phyloP scores from a whole-genome alignment of 1,284 basidiomycete genomes.

The Lentinula novae-zelandiae region DNA sequence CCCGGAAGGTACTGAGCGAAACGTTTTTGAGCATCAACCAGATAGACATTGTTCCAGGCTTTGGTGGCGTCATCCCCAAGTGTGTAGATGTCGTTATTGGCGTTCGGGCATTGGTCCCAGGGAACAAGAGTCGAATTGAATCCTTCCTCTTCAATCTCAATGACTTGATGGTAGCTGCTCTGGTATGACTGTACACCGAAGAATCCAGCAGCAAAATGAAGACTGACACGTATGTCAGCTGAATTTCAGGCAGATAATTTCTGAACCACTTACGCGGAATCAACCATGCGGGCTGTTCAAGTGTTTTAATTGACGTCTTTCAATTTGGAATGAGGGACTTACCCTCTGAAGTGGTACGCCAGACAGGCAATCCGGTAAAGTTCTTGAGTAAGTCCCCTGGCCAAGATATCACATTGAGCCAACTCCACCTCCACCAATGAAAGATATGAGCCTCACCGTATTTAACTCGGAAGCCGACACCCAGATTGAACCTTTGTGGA shows the following conservation, averaged over 20 bases:
- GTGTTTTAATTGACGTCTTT: neutral
- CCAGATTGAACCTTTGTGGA: constrained; percentile 37
- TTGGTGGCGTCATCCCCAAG: constrained; percentile 27
- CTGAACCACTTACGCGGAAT: constrained; percentile 42
- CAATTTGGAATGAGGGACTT: constrained; percentile 11
- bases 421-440: neutral
- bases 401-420: neutral
- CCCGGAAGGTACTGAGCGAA: constrained; percentile 45
- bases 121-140: constrained; percentile 48
- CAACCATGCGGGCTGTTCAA: constrained; percentile 39
- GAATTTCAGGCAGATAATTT: neutral
- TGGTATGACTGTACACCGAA: constrained; percentile 51
- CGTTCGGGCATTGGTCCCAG: constrained; percentile 39
- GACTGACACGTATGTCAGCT: constrained; percentile 21
- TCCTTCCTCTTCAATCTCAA: constrained; percentile 47
- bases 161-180: constrained; percentile 43
- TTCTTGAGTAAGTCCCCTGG: constrained; percentile 45
- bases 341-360: constrained; percentile 57
- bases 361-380: constrained; percentile 52
- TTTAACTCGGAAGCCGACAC: constrained; percentile 46
- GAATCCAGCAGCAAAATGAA: constrained; percentile 59
- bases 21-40: constrained; percentile 46
- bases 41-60: constrained; percentile 54
- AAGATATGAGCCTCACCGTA: constrained; percentile 36
- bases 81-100: constrained; percentile 30